phyloP scores from a whole-genome alignment of 208 protist species.

The Trypanosoma melophagium region DNA sequence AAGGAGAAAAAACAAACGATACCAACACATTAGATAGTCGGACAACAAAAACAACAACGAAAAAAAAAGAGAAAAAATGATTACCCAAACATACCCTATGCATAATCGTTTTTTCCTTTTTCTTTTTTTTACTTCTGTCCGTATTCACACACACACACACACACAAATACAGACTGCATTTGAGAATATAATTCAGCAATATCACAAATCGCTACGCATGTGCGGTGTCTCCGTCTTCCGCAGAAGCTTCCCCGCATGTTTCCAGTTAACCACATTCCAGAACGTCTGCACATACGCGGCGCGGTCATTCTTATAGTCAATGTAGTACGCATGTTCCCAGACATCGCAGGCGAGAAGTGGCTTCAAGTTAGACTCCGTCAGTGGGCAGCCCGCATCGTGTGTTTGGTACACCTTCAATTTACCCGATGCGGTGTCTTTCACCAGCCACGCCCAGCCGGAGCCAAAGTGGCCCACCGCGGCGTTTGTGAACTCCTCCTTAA shows the following conservation, averaged over 20 bases:
- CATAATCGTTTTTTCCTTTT: no score
- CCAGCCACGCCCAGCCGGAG: conserved; percentile 95
- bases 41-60: no score
- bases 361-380: conserved; percentile 42
- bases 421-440: conserved; percentile 76
- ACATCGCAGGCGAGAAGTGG: conserved; percentile 92
- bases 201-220: conserved; percentile 15
- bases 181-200: background rate
- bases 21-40: no score
- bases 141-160: background rate
- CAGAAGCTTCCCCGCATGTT: conserved; percentile 52
- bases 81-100: no score
- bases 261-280: conserved; percentile 95
- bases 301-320: conserved; percentile 94
- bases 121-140: no score
- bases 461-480: conserved; percentile 90
- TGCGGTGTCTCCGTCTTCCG: background rate
- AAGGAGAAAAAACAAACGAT: no score
- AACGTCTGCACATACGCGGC: conserved; percentile 88
- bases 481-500: conserved; percentile 92
- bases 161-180: background rate
- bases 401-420: conserved; percentile 84
- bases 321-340: conserved; percentile 96
- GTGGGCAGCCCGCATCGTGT: conserved; percentile 63
- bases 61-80: no score